A percentile compares a stretch with the other conserved stretches of the same genome.
These are phyloP conservation scores for Euphrasia arctica DNA, from an alignment of 305 asterid genomes.

Conservation along the genomic window DNA sequence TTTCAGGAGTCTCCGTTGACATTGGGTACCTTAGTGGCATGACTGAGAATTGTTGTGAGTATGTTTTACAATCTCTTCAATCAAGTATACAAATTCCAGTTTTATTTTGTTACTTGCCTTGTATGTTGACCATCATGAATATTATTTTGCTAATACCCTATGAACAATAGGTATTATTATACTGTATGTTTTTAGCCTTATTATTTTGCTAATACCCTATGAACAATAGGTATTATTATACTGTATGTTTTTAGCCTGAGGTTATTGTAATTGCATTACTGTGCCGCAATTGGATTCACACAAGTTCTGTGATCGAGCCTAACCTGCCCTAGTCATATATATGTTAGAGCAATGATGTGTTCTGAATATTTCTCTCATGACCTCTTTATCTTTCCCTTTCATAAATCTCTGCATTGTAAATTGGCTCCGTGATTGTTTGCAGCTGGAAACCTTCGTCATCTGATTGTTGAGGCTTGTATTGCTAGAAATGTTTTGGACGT, in stretches of 20 bases:
- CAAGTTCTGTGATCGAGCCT: slow-evolving; percentile 18
- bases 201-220: neutral
- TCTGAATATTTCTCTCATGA: too few species aligned
- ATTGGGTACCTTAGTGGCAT: slow-evolving; percentile 9
- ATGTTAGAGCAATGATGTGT: neutral
- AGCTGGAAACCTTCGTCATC: slow-evolving; percentile 49
- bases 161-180: slow-evolving; percentile 8
- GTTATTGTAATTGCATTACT: too few species aligned
- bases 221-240: too few species aligned
- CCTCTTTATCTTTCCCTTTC: too few species aligned
- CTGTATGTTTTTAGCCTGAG: too few species aligned
- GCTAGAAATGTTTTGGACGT: slow-evolving; percentile 72
- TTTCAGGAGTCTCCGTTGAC: slow-evolving; percentile 76
- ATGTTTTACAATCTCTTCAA: slow-evolving; percentile 22
- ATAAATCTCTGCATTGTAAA: too few species aligned
- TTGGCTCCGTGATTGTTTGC: slow-evolving; percentile 16
- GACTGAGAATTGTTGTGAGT: slow-evolving; percentile 82
- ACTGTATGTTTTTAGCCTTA: slow-evolving; percentile 16
- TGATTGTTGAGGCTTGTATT: too few species aligned
- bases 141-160: neutral
- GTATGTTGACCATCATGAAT: slow-evolving; percentile 20
- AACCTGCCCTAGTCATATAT: neutral
- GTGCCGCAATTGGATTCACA: neutral
- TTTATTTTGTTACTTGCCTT: slow-evolving; percentile 16
- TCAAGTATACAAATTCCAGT: slow-evolving; percentile 12